Conservation (phyloP, 2,329 filamentous ascomycete genomes). For the Ophiocordyceps camponoti-saundersi region DNA sequence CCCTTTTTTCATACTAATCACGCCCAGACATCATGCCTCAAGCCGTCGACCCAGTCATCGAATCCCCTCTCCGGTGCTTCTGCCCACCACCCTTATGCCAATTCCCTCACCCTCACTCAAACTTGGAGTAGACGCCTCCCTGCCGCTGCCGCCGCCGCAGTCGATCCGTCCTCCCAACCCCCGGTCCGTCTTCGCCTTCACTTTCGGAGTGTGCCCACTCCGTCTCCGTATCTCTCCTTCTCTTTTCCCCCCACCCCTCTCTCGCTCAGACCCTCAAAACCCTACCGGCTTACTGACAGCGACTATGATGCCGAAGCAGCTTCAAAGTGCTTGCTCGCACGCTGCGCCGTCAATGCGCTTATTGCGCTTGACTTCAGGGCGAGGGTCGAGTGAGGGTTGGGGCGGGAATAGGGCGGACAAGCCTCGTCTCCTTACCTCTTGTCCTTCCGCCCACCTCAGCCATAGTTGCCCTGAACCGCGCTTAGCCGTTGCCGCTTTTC, state of each 20-base stretch:
- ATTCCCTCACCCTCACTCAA: background rate
- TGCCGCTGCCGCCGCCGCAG: background rate
- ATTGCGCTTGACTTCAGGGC: background rate
- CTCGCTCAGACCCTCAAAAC: too few species aligned
- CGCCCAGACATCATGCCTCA: too few species aligned
- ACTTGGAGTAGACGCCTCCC: background rate
- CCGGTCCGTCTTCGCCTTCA: too few species aligned
- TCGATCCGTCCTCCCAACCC: background rate
- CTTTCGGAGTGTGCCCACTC: too few species aligned
- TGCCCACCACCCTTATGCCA: background rate
- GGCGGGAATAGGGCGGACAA: background rate
- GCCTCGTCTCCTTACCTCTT: background rate
- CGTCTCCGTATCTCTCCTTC: too few species aligned
- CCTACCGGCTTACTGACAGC: too few species aligned
- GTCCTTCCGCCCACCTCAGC: conserved; percentile 7
- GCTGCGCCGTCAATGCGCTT: background rate
- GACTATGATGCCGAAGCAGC: too few species aligned
- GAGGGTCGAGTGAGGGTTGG: too few species aligned
- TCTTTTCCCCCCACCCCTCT: too few species aligned
- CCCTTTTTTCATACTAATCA: background rate
- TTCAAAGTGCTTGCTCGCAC: too few species aligned
- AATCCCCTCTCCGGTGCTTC: background rate
- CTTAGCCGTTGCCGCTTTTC: conserved; percentile 38
- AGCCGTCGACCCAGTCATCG: too few species aligned
- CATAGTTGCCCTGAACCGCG: conserved; percentile 22